A percentile compares a stretch with the other conserved stretches of the same genome.
These are phyloP conservation scores for Penicillium griseofulvum DNA, from an alignment of 2,329 filamentous ascomycete species.

Conservation along the genomic window DNA sequence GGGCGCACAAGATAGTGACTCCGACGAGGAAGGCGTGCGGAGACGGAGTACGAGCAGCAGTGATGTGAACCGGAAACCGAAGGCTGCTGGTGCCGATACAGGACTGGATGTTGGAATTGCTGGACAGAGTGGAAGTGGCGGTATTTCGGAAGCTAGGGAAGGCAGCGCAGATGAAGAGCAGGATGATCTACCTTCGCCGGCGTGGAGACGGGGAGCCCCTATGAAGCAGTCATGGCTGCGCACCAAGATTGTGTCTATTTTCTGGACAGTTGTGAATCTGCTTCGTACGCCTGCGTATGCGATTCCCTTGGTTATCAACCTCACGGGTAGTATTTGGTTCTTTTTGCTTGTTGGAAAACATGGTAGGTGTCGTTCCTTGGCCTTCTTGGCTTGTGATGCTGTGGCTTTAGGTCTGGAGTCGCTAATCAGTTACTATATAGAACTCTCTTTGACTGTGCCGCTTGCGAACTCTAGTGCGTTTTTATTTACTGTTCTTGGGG, in stretches of 20 bases:
- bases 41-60: conserved; percentile 15
- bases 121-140: conserved; percentile 38
- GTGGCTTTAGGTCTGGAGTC: background rate
- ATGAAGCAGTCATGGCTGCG: conserved; percentile 55
- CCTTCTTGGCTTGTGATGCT: background rate
- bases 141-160: conserved; percentile 10
- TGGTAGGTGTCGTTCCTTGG: conserved; percentile 56
- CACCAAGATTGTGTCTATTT: conserved; percentile 60
- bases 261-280: conserved; percentile 75
- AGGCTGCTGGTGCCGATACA: conserved; percentile 44
- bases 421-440: conserved; percentile 45
- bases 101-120: conserved; percentile 33
- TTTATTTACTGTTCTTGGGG: conserved; percentile 89
- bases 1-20: background rate
- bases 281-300: conserved; percentile 80
- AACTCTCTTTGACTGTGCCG: conserved; percentile 87
- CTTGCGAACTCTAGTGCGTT: conserved; percentile 94
- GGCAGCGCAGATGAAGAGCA: conserved; percentile 8
- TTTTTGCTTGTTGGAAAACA: conserved; percentile 90
- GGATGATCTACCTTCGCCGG: conserved; percentile 27
- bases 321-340: conserved; percentile 95
- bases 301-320: conserved; percentile 77
- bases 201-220: conserved; percentile 24
- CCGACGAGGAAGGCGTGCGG: conserved; percentile 8
- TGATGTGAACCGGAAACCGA: conserved; percentile 4